Percentiles rank a stretch among this genome's conserved stretches.
Conservation (phyloP, 202 grass and related monocot genomes). For the Schoenoplectus triqueter region DNA sequence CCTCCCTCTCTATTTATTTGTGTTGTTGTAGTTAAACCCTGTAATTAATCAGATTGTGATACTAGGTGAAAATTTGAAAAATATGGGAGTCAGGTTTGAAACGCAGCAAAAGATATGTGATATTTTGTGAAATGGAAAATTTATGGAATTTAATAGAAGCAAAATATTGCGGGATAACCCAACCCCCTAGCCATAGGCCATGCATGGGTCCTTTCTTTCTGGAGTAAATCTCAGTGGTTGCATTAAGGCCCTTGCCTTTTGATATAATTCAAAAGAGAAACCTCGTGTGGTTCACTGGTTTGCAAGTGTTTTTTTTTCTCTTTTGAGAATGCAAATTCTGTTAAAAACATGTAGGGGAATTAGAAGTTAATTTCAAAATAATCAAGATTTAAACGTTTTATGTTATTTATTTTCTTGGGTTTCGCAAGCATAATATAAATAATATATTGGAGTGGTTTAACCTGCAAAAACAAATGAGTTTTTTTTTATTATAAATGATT, state of each 20-base stretch:
- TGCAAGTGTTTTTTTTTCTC: neutral
- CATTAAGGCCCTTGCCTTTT: neutral
- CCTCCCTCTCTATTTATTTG: neutral
- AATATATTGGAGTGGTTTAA: neutral
- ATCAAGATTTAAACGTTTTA: neutral
- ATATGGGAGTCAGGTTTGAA: neutral
- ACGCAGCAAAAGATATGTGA: too few relatives aligned
- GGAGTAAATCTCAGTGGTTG: neutral
- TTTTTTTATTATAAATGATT: neutral
- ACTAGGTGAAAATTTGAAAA: neutral
- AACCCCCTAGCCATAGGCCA: neutral
- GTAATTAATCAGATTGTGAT: slow-evolving; percentile 13
- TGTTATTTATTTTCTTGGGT: neutral
- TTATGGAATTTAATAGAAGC: neutral
- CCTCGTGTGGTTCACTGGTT: neutral
- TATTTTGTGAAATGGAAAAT: neutral
- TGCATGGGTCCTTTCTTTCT: neutral
- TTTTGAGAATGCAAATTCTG: neutral
- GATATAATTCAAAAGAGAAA: neutral
- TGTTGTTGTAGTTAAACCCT: neutral
- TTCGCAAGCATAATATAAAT: neutral
- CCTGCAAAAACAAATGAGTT: neutral
- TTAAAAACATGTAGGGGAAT: neutral
- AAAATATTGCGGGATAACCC: neutral
- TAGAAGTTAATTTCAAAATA: neutral